Base-by-base conservation (phyloP, 176 grass and related monocot species). In the Calamus simplicifolius region DNA sequence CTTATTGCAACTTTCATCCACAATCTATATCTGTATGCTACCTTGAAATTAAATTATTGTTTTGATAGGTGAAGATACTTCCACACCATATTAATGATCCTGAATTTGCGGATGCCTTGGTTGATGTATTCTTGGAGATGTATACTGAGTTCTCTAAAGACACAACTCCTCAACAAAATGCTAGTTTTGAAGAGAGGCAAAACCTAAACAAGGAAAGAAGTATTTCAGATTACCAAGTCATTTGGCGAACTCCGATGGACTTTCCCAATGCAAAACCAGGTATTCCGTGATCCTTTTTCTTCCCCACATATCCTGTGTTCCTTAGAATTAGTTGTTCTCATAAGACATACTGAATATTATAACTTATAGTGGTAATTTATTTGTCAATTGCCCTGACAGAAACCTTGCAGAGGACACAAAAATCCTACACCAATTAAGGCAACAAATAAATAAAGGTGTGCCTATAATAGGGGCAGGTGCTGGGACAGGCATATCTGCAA, bases 71-170 rank as follows among this genome's bases (percentile, higher is more conserved):
- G 63, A 87, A 77, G 71, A 18, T 85, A 62, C 50, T 87, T 71
- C 83, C 86, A 43, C 79, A 96, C 68, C 92, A 96, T 52, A 96
- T 96, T 73, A 96, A 96, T 31, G 92, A 90, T 77, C 72, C 71
- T 18, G 83, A 96, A 75, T 96, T 96, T 69, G 83, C 86, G 13
- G 56, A 85, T 5, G 80, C 67, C 49, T 82, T 96, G 77, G 83
- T 96, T n/a, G 79, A 86, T 58, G 74, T 79, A 31, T 88, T 90
- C 79, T 68, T 96, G 75, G 75, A 75, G 56, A 82, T 90, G 72
- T 61, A 78, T 69, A 48, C 76, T 19, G 79, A 83, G 54, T 56
- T 56, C 18, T 73, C 72, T 54, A 69, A 29, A 81, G 25, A 50
- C 62, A 59, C 19, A 73, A 64, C n/a, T 30, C 75, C 58, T 28